Base-by-base conservation (phyloP, 495 filamentous ascomycete species). In the Aspergillus ostianus region DNA sequence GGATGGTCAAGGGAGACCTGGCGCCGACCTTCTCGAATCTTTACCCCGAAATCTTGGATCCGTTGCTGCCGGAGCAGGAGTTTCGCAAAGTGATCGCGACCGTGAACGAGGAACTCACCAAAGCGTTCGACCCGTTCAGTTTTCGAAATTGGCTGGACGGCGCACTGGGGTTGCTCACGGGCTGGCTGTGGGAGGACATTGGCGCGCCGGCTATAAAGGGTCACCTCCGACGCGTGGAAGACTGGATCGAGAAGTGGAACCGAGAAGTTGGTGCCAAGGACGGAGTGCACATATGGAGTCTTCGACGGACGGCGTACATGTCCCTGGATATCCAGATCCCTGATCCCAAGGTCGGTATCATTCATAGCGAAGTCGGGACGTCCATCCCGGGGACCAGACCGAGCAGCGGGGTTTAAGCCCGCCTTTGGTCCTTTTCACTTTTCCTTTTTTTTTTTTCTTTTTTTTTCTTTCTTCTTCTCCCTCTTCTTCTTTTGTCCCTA, bases 1-100 rank as follows among this genome's bases (percentile, higher is more conserved):
- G 92, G 90, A 87, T 97, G 80, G 69, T 90, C 20, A 82, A 84
- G 47, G 95, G 92, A 6, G 94, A 99, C 70, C 77, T 97, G n/a
- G 92, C 92, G 8, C 94, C 94, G 18, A 89, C 90, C 0, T 97
- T 92, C 67, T 92, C 90, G 7, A 97, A 96, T 61, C 82, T 96
- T 0, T 99, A 98, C 63, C 94, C 94, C 0, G 94, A 98, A 64
- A 95, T 98, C 56, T 77, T 99, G 13, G 91, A 96, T 60, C 91
- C 92, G 3, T 83, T 90, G 47, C 71, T 94, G 5, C 84, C 88
- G 18, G 90, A 94, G 63, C 82, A 86, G 56, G 89, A 91, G 64
- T 97, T 97, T 67, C 84, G 93, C 7, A 77, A 73, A n/a, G 74
- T 97, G 27, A 85, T 97, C 21, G 83, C 87, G 41, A 86, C 82